Evolutionary conservation across 805 yeast genomes (phyloP).

Genomic region (Yamadazyma paraphyllophila): DNA sequence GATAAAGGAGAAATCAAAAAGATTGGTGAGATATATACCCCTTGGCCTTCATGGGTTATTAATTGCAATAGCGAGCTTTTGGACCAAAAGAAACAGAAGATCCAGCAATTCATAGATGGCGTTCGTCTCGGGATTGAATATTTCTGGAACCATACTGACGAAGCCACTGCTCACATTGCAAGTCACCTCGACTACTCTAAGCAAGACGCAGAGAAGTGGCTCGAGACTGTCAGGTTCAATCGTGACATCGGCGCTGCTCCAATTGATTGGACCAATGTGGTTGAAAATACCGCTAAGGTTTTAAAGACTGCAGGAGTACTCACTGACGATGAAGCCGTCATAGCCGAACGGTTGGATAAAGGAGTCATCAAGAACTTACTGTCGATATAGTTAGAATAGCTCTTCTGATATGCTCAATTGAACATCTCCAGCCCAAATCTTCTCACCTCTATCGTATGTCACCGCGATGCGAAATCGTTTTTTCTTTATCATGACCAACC

Average conservation of each 20-base stretch:
- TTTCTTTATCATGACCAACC: constrained; percentile 4
- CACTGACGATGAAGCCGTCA: constrained; percentile 25
- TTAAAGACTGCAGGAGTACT: constrained; percentile 65
- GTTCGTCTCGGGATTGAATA: constrained; percentile 67
- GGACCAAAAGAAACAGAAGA: constrained; percentile 20
- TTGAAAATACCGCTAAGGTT: constrained; percentile 53
- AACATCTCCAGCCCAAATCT: not conserved
- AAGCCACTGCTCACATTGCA: constrained; percentile 63
- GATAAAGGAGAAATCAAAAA: constrained; percentile 75
- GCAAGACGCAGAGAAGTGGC: constrained; percentile 81
- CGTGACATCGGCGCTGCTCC: constrained; percentile 35
- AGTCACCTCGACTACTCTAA: constrained; percentile 69
- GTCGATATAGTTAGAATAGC: not conserved
- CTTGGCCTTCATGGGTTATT: constrained; percentile 96
- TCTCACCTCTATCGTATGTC: not conserved
- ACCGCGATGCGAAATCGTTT: not conserved
- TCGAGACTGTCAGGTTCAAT: constrained; percentile 69
- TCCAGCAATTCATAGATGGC: constrained; percentile 46
- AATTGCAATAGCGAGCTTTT: constrained; percentile 46
- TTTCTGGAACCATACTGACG: constrained; percentile 59
- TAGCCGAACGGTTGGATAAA: constrained; percentile 25
- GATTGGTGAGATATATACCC: constrained; percentile 87
- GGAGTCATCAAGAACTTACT: constrained; percentile 11
- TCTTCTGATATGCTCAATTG: not conserved
- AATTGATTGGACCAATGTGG: constrained; percentile 49